These are phyloP conservation scores for Rhodotorula sp. DNA, from an alignment of 1,284 basidiomycete genomes.

Conservation along the genomic window DNA sequence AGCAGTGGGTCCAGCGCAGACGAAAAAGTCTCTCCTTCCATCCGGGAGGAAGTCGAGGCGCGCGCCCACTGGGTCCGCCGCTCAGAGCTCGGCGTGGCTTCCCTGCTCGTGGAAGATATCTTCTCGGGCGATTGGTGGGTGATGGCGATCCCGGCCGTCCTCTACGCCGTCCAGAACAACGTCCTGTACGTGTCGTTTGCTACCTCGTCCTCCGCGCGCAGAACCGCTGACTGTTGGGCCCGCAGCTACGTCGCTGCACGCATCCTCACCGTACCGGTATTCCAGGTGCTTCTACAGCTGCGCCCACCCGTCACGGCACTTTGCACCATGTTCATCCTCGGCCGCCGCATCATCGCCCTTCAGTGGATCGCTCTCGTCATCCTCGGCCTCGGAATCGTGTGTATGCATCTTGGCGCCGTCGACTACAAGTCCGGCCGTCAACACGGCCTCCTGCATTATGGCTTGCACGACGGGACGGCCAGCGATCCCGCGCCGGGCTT, in stretches of 20 bases:
- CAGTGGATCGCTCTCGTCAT: slow-evolving; percentile 50
- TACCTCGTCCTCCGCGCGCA: neutral
- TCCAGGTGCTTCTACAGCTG: slow-evolving; percentile 51
- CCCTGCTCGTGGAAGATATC: slow-evolving; percentile 36
- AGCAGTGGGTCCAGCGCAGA: neutral
- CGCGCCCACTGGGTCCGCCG: slow-evolving; percentile 21
- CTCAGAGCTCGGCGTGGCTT: slow-evolving; percentile 22
- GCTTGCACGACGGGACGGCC: neutral
- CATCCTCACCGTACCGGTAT: slow-evolving; percentile 50
- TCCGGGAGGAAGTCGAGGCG: too few species aligned
- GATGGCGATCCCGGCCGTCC: slow-evolving; percentile 46
- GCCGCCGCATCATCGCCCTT: slow-evolving; percentile 45
- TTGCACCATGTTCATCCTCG: slow-evolving; percentile 49
- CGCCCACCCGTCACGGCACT: slow-evolving; percentile 51
- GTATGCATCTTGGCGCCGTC: slow-evolving; percentile 48
- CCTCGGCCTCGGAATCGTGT: slow-evolving; percentile 49
- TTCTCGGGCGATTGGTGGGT: slow-evolving; percentile 42
- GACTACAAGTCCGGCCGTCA: slow-evolving; percentile 26
- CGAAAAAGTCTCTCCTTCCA: too few species aligned
- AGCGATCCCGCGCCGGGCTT: slow-evolving; percentile 43
- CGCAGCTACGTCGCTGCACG: slow-evolving; percentile 47
- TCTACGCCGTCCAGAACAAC: slow-evolving; percentile 49
- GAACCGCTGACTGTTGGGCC: neutral
- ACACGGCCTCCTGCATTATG: slow-evolving; percentile 44
- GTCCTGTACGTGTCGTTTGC: slow-evolving; percentile 35